phyloP scores from a whole-genome alignment of 2,329 filamentous ascomycete species.

The Pestalotiopsis sp. region DNA sequence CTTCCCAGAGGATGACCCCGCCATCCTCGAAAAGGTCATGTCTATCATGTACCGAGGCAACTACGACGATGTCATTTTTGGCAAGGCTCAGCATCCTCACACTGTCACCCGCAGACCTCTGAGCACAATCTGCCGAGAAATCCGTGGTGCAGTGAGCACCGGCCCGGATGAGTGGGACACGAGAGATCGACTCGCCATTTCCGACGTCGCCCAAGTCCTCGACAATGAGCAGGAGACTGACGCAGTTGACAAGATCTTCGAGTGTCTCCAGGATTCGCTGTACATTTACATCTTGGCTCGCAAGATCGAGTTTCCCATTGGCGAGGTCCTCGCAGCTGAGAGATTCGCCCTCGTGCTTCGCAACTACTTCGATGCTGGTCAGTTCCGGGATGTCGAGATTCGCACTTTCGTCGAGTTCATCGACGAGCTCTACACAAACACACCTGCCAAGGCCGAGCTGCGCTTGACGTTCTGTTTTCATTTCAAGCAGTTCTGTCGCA shows the following conservation, averaged over 20 bases:
- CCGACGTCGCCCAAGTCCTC: neutral
- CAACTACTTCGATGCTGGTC: neutral
- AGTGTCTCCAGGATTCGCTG: neutral
- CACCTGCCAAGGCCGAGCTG: neutral
- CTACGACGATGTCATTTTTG: constrained; percentile 16
- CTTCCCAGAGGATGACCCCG: constrained; percentile 30
- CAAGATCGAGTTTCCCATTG: neutral
- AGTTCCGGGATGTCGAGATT: neutral
- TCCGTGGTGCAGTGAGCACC: neutral
- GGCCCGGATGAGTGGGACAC: no score
- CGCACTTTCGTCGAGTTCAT: neutral
- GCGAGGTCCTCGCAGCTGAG: neutral
- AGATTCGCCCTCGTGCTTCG: neutral
- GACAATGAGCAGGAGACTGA: neutral
- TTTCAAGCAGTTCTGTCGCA: neutral
- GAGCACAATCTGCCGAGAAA: neutral
- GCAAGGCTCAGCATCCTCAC: neutral
- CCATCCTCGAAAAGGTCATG: constrained; percentile 25
- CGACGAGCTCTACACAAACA: neutral
- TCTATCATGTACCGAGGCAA: constrained; percentile 30
- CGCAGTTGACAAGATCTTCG: neutral
- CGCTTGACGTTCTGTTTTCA: neutral
- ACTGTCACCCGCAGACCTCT: neutral
- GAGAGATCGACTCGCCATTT: no score
- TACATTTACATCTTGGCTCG: neutral